Percentiles rank a stretch among this genome's conserved stretches.
These are phyloP conservation scores for Graphilbum fragrans DNA, from an alignment of 2,329 filamentous ascomycete species.

Conservation along the genomic window DNA sequence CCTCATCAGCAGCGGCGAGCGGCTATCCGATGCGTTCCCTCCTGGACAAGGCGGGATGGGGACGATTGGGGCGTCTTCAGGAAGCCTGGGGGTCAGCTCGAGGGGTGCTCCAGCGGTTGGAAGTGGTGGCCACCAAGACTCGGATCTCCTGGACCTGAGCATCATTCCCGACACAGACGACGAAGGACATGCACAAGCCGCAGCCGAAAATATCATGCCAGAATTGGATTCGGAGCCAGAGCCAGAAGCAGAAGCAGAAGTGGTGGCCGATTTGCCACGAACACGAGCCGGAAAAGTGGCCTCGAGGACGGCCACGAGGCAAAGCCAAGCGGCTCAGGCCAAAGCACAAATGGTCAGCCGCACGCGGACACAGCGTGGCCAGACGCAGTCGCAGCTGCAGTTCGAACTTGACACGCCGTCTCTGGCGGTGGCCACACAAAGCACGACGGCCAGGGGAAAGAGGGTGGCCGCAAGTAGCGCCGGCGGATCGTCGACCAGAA, in stretches of 20 bases:
- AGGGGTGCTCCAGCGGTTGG: no score
- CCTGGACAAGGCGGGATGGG: no score
- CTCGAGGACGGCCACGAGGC: slow-evolving; percentile 14
- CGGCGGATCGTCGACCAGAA: slow-evolving; percentile 4
- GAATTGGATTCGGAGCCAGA: slow-evolving; percentile 14
- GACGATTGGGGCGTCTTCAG: no score
- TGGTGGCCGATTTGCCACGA: slow-evolving; percentile 13
- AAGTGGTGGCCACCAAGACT: not conserved
- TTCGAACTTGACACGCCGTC: not conserved
- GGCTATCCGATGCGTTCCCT: no score
- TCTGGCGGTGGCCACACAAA: slow-evolving; percentile 15
- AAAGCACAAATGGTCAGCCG: no score
- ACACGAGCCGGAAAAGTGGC: slow-evolving; percentile 21
- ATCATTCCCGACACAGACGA: not conserved
- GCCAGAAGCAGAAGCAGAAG: not conserved
- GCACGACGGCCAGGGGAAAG: slow-evolving; percentile 14
- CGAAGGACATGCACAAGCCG: not conserved
- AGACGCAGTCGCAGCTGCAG: not conserved
- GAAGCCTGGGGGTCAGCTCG: no score
- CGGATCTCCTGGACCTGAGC: not conserved
- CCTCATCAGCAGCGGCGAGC: not conserved
- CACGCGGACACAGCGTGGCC: not conserved
- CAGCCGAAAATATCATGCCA: not conserved
- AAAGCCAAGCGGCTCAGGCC: slow-evolving; percentile 3
- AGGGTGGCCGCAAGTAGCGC: not conserved